A percentile compares a stretch with the other conserved stretches of the same genome.
phyloP scores from a whole-genome alignment of 352 stramenopile species.

The Plasmopara muralis region DNA sequence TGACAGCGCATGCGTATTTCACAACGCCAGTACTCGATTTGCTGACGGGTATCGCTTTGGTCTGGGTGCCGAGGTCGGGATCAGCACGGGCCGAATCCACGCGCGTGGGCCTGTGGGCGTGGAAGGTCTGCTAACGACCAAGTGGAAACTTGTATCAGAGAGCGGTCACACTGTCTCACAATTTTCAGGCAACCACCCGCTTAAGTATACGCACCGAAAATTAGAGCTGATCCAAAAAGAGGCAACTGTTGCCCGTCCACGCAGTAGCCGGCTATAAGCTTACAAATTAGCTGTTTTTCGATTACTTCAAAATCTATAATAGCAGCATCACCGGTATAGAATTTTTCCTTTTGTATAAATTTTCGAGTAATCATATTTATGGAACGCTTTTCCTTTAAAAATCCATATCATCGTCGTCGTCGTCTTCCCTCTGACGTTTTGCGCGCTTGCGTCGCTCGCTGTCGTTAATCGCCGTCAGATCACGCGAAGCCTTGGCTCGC shows the following conservation, averaged over 20 bases:
- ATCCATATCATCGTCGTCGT: conserved; percentile 37
- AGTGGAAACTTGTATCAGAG: conserved; percentile 92
- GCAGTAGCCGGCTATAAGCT: conserved; percentile 65
- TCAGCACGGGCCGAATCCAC: conserved; percentile 96
- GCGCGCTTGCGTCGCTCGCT: conserved; percentile 59
- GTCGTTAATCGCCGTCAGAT: conserved; percentile 64
- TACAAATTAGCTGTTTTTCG: neutral
- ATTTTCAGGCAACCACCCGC: conserved; percentile 40
- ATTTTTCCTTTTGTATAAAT: conserved; percentile 3
- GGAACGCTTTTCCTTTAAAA: conserved; percentile 14
- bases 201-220: conserved; percentile 78
- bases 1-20: conserved; percentile 97
- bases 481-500: conserved; percentile 70
- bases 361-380: neutral
- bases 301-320: conserved; percentile 1
- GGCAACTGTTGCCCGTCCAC: conserved; percentile 45
- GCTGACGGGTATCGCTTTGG: conserved; percentile 97
- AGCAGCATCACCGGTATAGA: conserved; percentile 11
- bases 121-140: conserved; percentile 95
- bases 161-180: conserved; percentile 78
- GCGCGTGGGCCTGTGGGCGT: conserved; percentile 94
- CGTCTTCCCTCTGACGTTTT: conserved; percentile 42
- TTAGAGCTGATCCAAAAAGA: conserved; percentile 63
- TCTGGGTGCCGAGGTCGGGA: conserved; percentile 96
- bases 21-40: conserved; percentile 95